Percentiles rank a stretch among this genome's conserved stretches.
phyloP scores from a whole-genome alignment of 805 yeast species.

The Cyberlindnera meyerae region DNA sequence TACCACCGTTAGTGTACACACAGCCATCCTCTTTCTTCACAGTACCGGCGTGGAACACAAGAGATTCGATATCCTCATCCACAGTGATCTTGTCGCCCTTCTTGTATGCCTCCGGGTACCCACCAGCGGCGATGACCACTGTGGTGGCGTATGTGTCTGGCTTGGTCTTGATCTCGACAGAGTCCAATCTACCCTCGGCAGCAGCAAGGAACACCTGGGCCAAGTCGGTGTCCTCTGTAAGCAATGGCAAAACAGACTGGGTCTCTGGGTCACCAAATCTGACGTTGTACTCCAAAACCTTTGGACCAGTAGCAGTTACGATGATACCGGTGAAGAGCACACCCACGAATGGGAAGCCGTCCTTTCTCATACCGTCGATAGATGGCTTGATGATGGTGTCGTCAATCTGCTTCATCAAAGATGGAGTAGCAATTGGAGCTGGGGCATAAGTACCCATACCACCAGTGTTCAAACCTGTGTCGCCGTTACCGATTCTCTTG shows the following conservation, averaged over 20 bases:
- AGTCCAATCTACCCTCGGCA: constrained; percentile 89
- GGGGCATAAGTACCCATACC: constrained; percentile 99
- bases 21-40: constrained; percentile 44
- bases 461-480: constrained; percentile 93
- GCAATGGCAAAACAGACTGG: constrained; percentile 87
- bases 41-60: constrained; percentile 96
- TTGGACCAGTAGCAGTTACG: constrained; percentile 84
- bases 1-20: constrained; percentile 86
- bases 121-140: constrained; percentile 95
- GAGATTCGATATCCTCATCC: constrained; percentile 45
- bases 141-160: constrained; percentile 71
- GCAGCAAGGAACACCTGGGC: constrained; percentile 91
- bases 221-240: constrained; percentile 80
- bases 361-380: constrained; percentile 92
- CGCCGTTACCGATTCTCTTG: constrained; percentile 91
- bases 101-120: constrained; percentile 83
- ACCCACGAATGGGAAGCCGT: constrained; percentile 94
- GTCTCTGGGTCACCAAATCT: constrained; percentile 99
- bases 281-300: constrained; percentile 93
- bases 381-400: constrained; percentile 81
- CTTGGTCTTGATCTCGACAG: constrained; percentile 57
- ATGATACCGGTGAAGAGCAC: constrained; percentile 93
- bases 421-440: constrained; percentile 88
- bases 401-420: constrained; percentile 64
- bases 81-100: constrained; percentile 84